A percentile compares a stretch with the other conserved stretches of the same genome.
These are phyloP conservation scores for Cyclotella choctawhatcheeana DNA, from an alignment of 108 stramenopile genomes.

Conservation along the genomic window DNA sequence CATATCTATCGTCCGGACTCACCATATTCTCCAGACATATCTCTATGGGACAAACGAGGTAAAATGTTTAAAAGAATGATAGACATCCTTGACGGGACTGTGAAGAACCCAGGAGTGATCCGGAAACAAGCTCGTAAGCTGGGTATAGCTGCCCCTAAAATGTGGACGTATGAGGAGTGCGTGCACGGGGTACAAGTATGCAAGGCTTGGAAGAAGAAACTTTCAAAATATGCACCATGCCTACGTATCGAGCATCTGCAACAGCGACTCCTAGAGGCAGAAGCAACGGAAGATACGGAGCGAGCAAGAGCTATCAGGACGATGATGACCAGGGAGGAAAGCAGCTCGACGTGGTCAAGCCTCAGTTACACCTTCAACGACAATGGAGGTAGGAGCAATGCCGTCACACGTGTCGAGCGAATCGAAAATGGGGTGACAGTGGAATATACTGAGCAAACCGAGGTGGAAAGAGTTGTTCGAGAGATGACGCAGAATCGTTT, in stretches of 20 bases:
- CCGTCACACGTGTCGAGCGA: conserved; percentile 1
- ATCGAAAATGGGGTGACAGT: not conserved
- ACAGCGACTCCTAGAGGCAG: not conserved
- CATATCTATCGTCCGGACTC: not conserved
- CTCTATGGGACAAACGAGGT: not conserved
- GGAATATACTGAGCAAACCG: conserved; percentile 2
- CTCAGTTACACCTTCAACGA: not conserved
- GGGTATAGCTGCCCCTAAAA: not conserved
- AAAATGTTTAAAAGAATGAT: not conserved
- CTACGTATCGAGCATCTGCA: not conserved
- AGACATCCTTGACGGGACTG: not conserved
- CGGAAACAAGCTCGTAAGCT: not conserved
- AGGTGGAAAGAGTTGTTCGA: conserved; percentile 1
- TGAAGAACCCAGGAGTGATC: not conserved
- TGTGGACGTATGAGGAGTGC: not conserved
- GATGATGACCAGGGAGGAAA: not conserved
- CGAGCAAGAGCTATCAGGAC: not conserved
- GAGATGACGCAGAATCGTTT: conserved; percentile 1
- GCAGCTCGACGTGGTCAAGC: not conserved
- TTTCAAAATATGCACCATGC: not conserved
- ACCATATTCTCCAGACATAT: not conserved
- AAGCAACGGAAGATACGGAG: not conserved
- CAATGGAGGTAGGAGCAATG: conserved; percentile 10
- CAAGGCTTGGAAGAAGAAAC: not conserved
- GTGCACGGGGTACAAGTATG: not conserved